phyloP scores from a whole-genome alignment of 2,329 filamentous ascomycete genomes.

The Cryphonectria japonica region DNA sequence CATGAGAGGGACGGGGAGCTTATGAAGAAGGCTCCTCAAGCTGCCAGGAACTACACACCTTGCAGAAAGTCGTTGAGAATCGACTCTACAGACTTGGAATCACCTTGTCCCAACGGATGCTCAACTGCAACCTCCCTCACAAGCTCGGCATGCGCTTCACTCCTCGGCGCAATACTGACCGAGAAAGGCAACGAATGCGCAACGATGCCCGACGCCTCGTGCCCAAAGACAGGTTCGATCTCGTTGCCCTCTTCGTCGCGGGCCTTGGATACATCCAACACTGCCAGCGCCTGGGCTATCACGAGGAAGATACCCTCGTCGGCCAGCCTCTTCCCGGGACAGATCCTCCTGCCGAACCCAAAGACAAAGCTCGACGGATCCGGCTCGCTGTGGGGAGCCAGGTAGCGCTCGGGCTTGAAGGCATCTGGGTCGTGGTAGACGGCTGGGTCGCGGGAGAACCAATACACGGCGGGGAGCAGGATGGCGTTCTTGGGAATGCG shows the following conservation, averaged over 20 bases:
- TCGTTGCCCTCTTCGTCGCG: not conserved
- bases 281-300: not conserved
- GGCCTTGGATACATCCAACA: constrained; percentile 3
- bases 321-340: constrained; percentile 17
- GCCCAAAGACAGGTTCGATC: not conserved
- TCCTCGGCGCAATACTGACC: not conserved
- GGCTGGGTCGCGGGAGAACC: constrained; percentile 14
- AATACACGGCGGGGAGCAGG: constrained; percentile 6
- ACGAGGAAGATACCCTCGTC: constrained; percentile 4
- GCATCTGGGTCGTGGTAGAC: constrained; percentile 13
- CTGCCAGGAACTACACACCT: not conserved
- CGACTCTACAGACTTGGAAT: constrained; percentile 2
- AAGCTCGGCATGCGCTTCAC: not conserved
- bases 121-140: not conserved
- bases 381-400: constrained; percentile 16
- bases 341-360: constrained; percentile 19
- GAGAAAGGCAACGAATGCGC: not conserved
- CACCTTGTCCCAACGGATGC: not conserved
- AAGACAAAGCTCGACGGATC: constrained; percentile 8
- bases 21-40: not conserved
- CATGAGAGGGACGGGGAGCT: not conserved
- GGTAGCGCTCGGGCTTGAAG: constrained; percentile 25
- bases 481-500: constrained; percentile 17
- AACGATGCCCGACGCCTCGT: not conserved
- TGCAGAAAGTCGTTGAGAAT: not conserved